Base-by-base conservation (phyloP, 768 basidiomycete species). In the Rhodotorula graminis region DNA sequence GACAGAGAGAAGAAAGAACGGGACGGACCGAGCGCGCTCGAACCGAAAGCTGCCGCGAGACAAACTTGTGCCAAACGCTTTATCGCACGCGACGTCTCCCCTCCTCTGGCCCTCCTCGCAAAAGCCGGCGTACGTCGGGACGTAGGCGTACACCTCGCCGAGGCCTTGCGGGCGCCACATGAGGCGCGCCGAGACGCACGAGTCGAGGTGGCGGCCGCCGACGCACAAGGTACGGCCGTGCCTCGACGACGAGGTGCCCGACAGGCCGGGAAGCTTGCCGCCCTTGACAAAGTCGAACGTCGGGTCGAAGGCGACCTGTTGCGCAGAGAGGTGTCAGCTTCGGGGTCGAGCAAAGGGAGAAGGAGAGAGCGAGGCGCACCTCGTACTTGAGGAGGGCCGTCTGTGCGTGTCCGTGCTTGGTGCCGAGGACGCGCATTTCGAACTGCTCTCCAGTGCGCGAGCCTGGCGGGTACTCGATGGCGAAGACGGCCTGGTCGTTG, bases 11-110 rank as follows among this genome's bases (percentile, higher is more conserved):
- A 27, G n/a, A 31, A n/a, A 16, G 19, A 14, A 63, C 18, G 19
- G 10, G 21, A 23, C 72, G 53, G 27, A 71, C 59, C 66, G 68
- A 44, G 81, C 81, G 0, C 75, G 69, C 5, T 72, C 65, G 64
- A 81, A 82, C 3, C 72, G 61, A 71, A 81, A 82, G 10, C 70
- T 64, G 2, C 81, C 81, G 29, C 81, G 67, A 6, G 76, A 77
- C 33, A 82, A 73, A 15, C 80, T 80, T 19, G 78, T 80, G 0
- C 82, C 82, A 72, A 80, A 82, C 61, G 79, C 79, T 2, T 75
- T 72, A 71, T 81, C 80, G 64, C 81, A 81, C 61, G 72, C 77
- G 8, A 81, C 77, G 31, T 79, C 70, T 37, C 37, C 37, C 37
- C 37, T 37, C 37, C 9, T 4, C 44, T 46, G 14, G 52, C 60